Evolutionary conservation across 257 asterid species (phyloP), one percentile per base, ranked within the genome.

Genomic region (Nicotiana otophora): DNA sequence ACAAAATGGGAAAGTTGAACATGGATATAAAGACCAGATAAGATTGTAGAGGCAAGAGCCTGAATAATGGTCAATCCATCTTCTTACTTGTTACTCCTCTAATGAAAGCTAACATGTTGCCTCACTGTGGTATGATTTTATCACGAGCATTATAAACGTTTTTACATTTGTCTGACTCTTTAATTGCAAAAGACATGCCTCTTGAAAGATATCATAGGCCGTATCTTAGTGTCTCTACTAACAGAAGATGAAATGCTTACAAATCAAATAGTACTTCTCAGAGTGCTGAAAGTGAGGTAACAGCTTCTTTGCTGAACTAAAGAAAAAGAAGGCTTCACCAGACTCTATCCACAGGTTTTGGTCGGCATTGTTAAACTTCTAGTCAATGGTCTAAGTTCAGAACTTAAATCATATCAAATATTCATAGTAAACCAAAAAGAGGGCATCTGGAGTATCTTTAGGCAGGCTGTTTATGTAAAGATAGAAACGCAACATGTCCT

Each of bases 401-500:
- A 51, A 39, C 60, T 9, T 10, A 7, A 28, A 80, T 87, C 84
- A 91, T 79, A 91, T 84, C 77, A 92, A 85, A 82, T 90, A 92
- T 75, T 92, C 94, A 4, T 89, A 88, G 72, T 92, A 90, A 36
- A 89, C 84, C 28, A 89, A 82, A 86, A 90, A 92, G 36, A 84
- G 85, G 7, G 96, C 88, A 83, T 90, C 92, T 17, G 96, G 96
- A 81, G 87, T 66, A 84, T 90, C 89, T 78, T 85, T 88, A 30
- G 94, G 96, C 85, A 92, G 86, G 80, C 86, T 88, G 80, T 89
- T 87, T 46, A 91, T 87, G 77, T 90, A 91, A 9, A 89, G 88
- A 78, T 92, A 87, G 82, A 92, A 90, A 30, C 89, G 86, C 54
- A 84, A 28, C 84, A 77, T 33, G 66, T 91, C 93, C 69, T 91